Evolutionary conservation across 805 yeast species (phyloP).

Genomic region (Candida yuanshanica): DNA sequence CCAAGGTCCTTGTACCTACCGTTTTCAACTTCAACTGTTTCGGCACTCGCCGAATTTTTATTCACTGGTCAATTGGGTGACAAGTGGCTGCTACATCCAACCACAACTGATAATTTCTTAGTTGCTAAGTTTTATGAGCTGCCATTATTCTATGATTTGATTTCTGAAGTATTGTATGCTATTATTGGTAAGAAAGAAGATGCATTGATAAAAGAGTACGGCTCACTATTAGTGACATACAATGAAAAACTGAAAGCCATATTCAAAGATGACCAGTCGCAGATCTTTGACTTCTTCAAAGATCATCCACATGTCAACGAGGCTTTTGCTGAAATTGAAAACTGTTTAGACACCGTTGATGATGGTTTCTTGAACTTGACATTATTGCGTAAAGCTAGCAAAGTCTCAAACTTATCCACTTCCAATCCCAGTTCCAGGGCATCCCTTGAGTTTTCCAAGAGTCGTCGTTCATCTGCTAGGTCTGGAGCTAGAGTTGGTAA

Average conservation of each 20-base stretch:
- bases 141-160: conserved; percentile 64
- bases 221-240: conserved; percentile 22
- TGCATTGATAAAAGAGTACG: conserved; percentile 27
- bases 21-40: conserved; percentile 52
- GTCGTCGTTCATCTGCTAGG: conserved; percentile 9
- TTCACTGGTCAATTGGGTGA: conserved; percentile 78
- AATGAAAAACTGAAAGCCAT: conserved; percentile 17
- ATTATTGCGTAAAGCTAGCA: conserved; percentile 43
- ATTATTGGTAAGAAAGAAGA: conserved; percentile 65
- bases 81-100: conserved; percentile 67
- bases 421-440: conserved; percentile 2
- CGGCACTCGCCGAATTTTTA: conserved; percentile 65
- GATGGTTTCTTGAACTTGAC: conserved; percentile 59
- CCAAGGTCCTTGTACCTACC: conserved; percentile 71
- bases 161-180: conserved; percentile 63
- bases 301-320: conserved; percentile 26
- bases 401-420: conserved; percentile 15
- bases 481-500: conserved; percentile 14
- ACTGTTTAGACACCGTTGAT: conserved; percentile 53
- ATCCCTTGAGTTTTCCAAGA: conserved; percentile 7
- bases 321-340: conserved; percentile 43
- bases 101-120: conserved; percentile 56
- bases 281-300: conserved; percentile 18
- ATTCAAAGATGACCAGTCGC: conserved; percentile 21
- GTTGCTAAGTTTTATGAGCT: conserved; percentile 62